Evolutionary conservation across 2,329 filamentous ascomycete species (phyloP), one percentile per base, ranked within the genome.

Genomic region (Aspergillus udagawae): DNA sequence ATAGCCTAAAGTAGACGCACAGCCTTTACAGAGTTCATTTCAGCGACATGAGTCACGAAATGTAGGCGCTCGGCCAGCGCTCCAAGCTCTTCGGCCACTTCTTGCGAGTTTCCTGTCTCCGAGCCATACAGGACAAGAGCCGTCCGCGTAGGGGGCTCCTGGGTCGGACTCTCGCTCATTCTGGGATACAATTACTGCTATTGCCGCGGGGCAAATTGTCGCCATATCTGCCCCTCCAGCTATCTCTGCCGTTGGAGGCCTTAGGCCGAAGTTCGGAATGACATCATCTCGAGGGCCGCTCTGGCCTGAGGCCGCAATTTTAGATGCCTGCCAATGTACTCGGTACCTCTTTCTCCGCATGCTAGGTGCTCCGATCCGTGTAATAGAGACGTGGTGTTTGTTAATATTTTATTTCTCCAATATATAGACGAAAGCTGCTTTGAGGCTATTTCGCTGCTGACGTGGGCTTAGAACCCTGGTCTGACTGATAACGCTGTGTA

Each of bases 31-130:
- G 82, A 81, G 69, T 97, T 86, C 75, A 97, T 84, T 72, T 92
- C 91, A 56, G 86, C 83, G 25, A 96, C 85, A 52, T 83, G 82
- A 23, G 88, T 90, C 60, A 82, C 75, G 73, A 97, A 97, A 67
- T 86, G 90, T 57, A 97, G 77, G 32, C 93, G 83, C 75, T 93
- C 86, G 38, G 86, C 83, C 62, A 90, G 75, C 44, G 86, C 82
- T 42, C 88, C 90, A 60, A 97, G 79, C 71, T 97, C 91, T 67
- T 91, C 87, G 21, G 94, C 93, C 61, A 93, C 85, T 75, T 97
- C 93, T 74, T 96, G 90, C 54, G 91, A 88, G 70, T 94, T 97
- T 56, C 94, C 94, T 23, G 92, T 97, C 78, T 99, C 94, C 42
- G 93, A 95, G 55, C 91, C 94, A 76, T 96, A 99, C 35, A 96